Evolutionary conservation across 768 basidiomycete genomes (phyloP).

Genomic region (Rhodotorula graminis): DNA sequence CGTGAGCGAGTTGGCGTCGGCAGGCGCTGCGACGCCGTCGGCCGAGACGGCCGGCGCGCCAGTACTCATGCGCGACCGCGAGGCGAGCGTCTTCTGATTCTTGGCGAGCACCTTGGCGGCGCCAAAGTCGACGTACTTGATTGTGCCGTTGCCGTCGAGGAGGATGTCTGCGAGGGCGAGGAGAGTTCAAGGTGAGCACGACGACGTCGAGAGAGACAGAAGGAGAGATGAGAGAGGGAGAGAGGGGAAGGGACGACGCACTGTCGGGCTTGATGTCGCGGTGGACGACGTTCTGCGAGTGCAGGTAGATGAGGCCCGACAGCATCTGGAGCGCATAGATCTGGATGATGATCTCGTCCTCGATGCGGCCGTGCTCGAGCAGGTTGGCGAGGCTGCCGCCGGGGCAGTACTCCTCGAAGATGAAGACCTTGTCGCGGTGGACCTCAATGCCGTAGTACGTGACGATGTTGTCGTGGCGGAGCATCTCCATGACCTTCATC

Average conservation of each 20-base stretch:
- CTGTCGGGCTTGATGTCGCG: constrained; percentile 98
- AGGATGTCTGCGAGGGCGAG: constrained; percentile 66
- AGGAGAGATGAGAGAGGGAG: not conserved
- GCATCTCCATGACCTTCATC: constrained; percentile 93
- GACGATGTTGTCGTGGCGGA: constrained; percentile 94
- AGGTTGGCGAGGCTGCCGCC: constrained; percentile 85
- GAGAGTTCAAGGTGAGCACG: not conserved
- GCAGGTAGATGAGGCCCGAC: constrained; percentile 86
- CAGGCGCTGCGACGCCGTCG: constrained; percentile 20
- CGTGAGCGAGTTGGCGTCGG: constrained; percentile 62
- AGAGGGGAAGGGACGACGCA: constrained; percentile 51
- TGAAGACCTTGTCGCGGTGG: constrained; percentile 96
- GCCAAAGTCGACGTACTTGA: constrained; percentile 96
- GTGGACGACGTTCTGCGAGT: constrained; percentile 86
- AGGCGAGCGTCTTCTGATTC: constrained; percentile 69
- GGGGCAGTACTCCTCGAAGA: constrained; percentile 97
- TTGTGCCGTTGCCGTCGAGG: constrained; percentile 78
- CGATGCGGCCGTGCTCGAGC: constrained; percentile 87
- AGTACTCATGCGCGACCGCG: constrained; percentile 39
- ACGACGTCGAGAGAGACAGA: too few species aligned
- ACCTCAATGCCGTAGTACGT: constrained; percentile 99
- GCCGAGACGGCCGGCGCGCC: constrained; percentile 47
- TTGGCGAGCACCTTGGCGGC: constrained; percentile 91
- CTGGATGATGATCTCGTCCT: constrained; percentile 92
- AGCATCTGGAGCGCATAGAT: constrained; percentile 96